Conservation (phyloP, 2,329 filamentous ascomycete species). For the Penicillium sp. region DNA sequence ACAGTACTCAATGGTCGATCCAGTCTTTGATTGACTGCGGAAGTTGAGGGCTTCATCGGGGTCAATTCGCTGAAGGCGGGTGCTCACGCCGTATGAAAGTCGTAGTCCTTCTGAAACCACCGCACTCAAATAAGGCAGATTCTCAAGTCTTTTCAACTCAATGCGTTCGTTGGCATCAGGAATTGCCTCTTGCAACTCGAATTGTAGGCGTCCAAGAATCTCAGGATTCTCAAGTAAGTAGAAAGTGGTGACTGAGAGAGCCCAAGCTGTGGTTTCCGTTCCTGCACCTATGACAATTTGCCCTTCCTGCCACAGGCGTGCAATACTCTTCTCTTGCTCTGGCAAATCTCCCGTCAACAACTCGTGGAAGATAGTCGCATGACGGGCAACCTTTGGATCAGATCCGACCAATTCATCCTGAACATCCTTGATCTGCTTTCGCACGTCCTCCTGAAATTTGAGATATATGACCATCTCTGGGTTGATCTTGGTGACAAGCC, state of each 20-base stretch:
- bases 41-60: neutral
- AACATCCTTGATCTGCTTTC: constrained; percentile 10
- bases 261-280: constrained; percentile 29
- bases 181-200: constrained; percentile 27
- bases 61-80: neutral
- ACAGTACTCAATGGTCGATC: constrained; percentile 17
- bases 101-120: too few relatives aligned
- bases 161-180: constrained; percentile 17
- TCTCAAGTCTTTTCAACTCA: constrained; percentile 25
- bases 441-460: constrained; percentile 11
- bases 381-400: neutral
- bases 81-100: neutral
- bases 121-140: constrained; percentile 29
- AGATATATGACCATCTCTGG: constrained; percentile 17
- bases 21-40: neutral
- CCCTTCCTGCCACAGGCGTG: constrained; percentile 27
- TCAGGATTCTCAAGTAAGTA: constrained; percentile 29
- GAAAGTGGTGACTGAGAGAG: constrained; percentile 28
- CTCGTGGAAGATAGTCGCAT: constrained; percentile 23
- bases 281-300: constrained; percentile 29
- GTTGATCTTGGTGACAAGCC: constrained; percentile 17
- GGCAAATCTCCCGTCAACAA: constrained; percentile 35
- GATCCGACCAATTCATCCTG: neutral
- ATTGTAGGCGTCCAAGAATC: constrained; percentile 24
- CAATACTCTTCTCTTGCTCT: constrained; percentile 32